Base-by-base conservation (phyloP, 257 asterid species). In the Handroanthus guayacan region DNA sequence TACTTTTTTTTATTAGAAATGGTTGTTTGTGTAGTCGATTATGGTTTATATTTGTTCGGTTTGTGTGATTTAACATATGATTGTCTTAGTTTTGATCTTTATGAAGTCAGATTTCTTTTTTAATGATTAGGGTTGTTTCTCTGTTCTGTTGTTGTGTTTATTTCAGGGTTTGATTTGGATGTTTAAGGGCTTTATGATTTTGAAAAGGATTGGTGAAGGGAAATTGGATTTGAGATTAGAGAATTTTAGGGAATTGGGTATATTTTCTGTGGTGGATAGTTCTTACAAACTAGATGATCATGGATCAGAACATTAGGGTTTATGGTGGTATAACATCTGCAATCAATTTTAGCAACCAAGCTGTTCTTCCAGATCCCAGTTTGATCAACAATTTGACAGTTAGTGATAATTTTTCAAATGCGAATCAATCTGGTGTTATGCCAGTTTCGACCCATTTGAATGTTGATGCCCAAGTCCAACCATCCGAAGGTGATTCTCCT, bases 241-340 rank as follows among this genome's bases (percentile, higher is more conserved):
- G 44, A 41, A 6, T 37, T 68, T 0, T 55, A 66, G 70, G 69
- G 14, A 8, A 12, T 74, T 67, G 62, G 25, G 79, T 67, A 3
- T 6, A 43, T 47, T 39, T 16, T 75, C 43, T 37, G 37, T 48
- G 67, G 17, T 60, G 25, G 61, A 50, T 37, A 11, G 61, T 68
- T 47, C 20, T 12, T 67, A 34, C 48, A 17, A 74, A 45, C 64
- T 84, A 81, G 62, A 86, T 87, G 90, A 83, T 81, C 81, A 84
- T 87, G 95, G 92, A 87, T 81, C 85, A 81, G 56, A 81, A 82
- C 45, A 69, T 60, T 58, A 56, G 60, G 45, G 75, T 72, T 55
- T 50, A 72, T 64, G 54, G 44, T 69, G 81, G 79, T 65, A 65
- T 65, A 13, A 18, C 76, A 4, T 50, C 87, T 20, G 94, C 79